A percentile compares a stretch with the other conserved stretches of the same genome.
Conservation (phyloP, 176 grass and related monocot species). For the Cenchrus fungigraminus region DNA sequence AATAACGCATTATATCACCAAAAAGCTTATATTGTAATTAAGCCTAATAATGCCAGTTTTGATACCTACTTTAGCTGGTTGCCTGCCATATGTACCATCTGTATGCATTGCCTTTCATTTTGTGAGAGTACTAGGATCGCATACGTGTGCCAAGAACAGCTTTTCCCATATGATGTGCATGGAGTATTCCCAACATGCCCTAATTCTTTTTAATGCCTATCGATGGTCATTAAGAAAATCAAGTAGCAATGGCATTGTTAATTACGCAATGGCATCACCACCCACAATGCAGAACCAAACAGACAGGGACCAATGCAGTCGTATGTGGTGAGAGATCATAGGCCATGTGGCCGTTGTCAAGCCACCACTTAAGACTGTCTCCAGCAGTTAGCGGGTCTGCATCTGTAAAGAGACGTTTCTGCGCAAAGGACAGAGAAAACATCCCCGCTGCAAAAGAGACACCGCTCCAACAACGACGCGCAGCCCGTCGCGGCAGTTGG, state of each 20-base stretch:
- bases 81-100: slow-evolving; percentile 40
- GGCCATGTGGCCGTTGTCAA: slow-evolving; percentile 49
- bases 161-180: slow-evolving; percentile 42
- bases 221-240: slow-evolving; percentile 27
- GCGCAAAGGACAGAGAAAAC: no score
- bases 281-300: slow-evolving; percentile 24
- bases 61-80: neutral
- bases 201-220: slow-evolving; percentile 7
- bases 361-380: slow-evolving; percentile 30
- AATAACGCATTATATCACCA: neutral
- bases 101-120: neutral
- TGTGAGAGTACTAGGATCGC: slow-evolving; percentile 25
- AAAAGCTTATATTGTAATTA: neutral
- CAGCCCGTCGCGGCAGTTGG: no score
- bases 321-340: slow-evolving; percentile 38
- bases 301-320: slow-evolving; percentile 27
- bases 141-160: slow-evolving; percentile 13
- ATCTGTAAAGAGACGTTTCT: no score
- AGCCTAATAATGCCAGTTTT: neutral
- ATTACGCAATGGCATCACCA: slow-evolving; percentile 29
- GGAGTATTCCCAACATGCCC: slow-evolving; percentile 31
- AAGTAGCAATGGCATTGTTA: slow-evolving; percentile 37
- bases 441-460: no score
- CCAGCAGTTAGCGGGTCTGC: no score
- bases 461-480: no score